phyloP scores from a whole-genome alignment of 2,329 filamentous ascomycete species.

The Fusarium sp. region DNA sequence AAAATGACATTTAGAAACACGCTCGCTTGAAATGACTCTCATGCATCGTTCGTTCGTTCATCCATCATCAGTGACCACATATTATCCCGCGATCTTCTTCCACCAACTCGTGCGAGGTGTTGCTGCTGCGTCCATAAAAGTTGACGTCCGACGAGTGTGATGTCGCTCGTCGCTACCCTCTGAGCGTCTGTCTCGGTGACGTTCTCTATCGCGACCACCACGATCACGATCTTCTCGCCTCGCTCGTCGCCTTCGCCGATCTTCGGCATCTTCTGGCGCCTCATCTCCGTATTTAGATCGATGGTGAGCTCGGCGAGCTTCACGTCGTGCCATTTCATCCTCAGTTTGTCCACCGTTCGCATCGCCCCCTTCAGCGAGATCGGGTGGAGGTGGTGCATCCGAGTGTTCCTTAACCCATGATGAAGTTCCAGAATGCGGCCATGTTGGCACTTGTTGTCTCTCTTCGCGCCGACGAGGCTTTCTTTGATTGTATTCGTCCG shows the following conservation, averaged over 20 bases:
- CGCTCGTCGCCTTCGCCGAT: slow-evolving; percentile 58
- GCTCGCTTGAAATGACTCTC: slow-evolving; percentile 47
- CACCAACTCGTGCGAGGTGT: slow-evolving; percentile 71
- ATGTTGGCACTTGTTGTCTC: slow-evolving; percentile 55
- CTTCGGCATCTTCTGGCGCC: slow-evolving; percentile 59
- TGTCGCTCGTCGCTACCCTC: slow-evolving; percentile 62
- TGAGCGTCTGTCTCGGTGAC: slow-evolving; percentile 51
- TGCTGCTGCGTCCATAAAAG: slow-evolving; percentile 59
- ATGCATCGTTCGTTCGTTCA: slow-evolving; percentile 38
- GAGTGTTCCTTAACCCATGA: slow-evolving; percentile 76
- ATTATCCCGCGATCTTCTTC: slow-evolving; percentile 66
- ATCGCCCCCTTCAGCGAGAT: slow-evolving; percentile 51
- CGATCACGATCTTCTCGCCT: slow-evolving; percentile 59
- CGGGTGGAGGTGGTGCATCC: slow-evolving; percentile 71
- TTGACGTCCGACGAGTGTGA: slow-evolving; percentile 57
- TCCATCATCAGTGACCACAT: slow-evolving; percentile 47
- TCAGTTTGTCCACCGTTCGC: slow-evolving; percentile 56
- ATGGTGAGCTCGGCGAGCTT: slow-evolving; percentile 62
- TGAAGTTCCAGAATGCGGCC: slow-evolving; percentile 74
- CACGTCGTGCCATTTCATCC: slow-evolving; percentile 65
- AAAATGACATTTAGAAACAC: slow-evolving; percentile 42
- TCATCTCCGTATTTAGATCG: slow-evolving; percentile 59
- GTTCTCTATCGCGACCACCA: slow-evolving; percentile 24
- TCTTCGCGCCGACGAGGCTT: slow-evolving; percentile 55
- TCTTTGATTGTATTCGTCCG: slow-evolving; percentile 62